A percentile compares a stretch with the other conserved stretches of the same genome.
phyloP scores from a whole-genome alignment of 768 basidiomycete genomes.

The Hygrophorus pudorinus region DNA sequence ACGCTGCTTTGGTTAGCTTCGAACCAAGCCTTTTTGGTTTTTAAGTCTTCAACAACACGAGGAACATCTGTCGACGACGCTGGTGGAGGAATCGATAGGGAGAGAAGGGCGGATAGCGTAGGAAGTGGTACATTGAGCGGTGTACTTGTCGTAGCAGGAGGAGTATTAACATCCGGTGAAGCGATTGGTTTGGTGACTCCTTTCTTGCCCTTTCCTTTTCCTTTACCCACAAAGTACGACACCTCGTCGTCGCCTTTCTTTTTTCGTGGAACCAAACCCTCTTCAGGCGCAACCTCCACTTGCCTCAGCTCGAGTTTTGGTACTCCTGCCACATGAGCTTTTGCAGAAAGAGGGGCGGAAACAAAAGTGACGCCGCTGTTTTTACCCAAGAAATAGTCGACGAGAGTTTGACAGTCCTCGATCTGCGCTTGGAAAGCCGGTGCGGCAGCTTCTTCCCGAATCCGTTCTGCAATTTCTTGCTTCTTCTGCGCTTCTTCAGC shows the following conservation, averaged over 20 bases:
- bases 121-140: conserved; percentile 68
- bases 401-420: conserved; percentile 91
- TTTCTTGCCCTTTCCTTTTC: conserved; percentile 57
- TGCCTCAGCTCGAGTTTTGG: conserved; percentile 78
- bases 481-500: conserved; percentile 74
- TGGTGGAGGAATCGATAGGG: conserved; percentile 87
- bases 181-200: conserved; percentile 30
- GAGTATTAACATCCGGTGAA: conserved; percentile 21
- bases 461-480: conserved; percentile 64
- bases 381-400: conserved; percentile 76
- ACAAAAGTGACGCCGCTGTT: conserved; percentile 34
- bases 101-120: conserved; percentile 81
- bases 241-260: conserved; percentile 91
- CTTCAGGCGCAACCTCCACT: conserved; percentile 58
- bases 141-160: conserved; percentile 17
- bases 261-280: conserved; percentile 69
- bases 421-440: conserved; percentile 92
- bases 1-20: conserved; percentile 81
- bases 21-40: conserved; percentile 92
- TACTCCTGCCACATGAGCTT: conserved; percentile 48
- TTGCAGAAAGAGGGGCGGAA: conserved; percentile 26
- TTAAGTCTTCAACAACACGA: conserved; percentile 81
- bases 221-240: conserved; percentile 70
- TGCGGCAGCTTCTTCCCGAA: conserved; percentile 82
- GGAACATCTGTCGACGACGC: conserved; percentile 64